Base-by-base conservation (phyloP, 2,329 filamentous ascomycete genomes). In the Phaeosphaeriaceae sp. region DNA sequence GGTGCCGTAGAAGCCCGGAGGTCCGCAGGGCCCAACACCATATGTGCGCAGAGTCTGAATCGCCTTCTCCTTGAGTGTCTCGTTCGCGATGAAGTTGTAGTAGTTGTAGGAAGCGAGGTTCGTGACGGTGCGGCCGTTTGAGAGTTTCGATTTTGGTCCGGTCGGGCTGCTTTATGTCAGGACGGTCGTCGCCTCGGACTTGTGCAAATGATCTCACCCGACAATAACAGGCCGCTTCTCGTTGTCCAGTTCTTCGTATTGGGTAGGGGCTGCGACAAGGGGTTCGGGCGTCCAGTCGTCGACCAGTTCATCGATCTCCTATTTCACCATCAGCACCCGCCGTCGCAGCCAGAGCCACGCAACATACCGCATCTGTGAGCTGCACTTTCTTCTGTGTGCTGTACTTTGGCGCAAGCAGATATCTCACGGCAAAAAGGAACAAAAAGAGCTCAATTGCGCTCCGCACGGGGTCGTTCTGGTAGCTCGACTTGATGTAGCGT, bases 261-360 rank as follows among this genome's bases (percentile, higher is more conserved):
- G 66, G 1, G 90, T 93, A 62, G 89, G 86, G 22, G 88, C 83
- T 5, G 88, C 83, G 24, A 97, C 94, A 45, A 99, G 85, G 15
- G 95, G 93, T 78, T 99, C 95, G 0, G 95, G 96, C 7, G 88
- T 90, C 95, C 95, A 99, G 67, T 99, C 95, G 55, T 96, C 93
- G 45, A 99, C 91, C 58, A 99, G 81, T 73, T 99, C 95, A 73
- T 99, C 95, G 67, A 99, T 96, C 81, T 99, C 95, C 86, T 88
- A 59, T 61, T 53, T 41, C 51, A 48, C 20, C 51, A 58, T 70
- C 61, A 68, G 68, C 51, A 33, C n/a, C 36, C 50, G 31, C 41
- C 40, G 33, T 45, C 51, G 49, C 46, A 40, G 13, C 53, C 25
- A 15, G 5, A 20, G 21, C 31, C n/a, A 41, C 57, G 49, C 24